Evolutionary conservation across 202 grass and related monocot species (phyloP).

Genomic region (Zoysia matrella): DNA sequence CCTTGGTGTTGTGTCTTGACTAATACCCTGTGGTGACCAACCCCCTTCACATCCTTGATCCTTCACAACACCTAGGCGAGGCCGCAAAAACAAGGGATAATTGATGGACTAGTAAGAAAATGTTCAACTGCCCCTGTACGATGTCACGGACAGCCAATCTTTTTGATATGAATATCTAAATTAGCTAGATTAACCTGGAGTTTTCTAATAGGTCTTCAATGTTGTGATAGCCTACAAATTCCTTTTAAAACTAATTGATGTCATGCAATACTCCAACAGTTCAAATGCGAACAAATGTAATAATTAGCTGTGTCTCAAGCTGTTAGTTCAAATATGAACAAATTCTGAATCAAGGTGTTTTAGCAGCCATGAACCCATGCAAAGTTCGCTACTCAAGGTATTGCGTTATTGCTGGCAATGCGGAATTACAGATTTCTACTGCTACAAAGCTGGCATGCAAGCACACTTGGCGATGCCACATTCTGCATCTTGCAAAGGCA

Average conservation of each 20-base stretch:
- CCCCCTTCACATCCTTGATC: not conserved
- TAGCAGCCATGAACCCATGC: not conserved
- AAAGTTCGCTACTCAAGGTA: conserved; percentile 13
- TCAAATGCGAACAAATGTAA: too few relatives aligned
- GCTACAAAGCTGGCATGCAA: conserved; percentile 8
- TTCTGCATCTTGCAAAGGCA: conserved; percentile 25
- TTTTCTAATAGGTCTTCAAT: conserved; percentile 27
- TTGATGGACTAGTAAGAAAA: not conserved
- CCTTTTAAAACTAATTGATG: not conserved
- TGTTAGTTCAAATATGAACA: conserved; percentile 16
- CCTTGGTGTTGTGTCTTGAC: not conserved
- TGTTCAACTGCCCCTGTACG: not conserved
- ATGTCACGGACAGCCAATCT: not conserved
- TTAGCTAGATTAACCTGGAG: not conserved
- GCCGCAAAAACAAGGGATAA: not conserved
- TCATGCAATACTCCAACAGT: not conserved
- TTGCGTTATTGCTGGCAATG: not conserved
- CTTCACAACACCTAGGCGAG: not conserved
- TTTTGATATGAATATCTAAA: not conserved
- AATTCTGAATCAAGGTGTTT: conserved; percentile 11
- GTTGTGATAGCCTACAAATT: not conserved
- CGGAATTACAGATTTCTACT: conserved; percentile 3
- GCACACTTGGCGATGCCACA: not conserved
- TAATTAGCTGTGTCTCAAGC: not conserved
- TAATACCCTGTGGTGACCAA: not conserved